Percentiles rank a stretch among this genome's conserved stretches.
Conservation (phyloP, 2,329 filamentous ascomycete genomes). For the Arthrocladium fulminans region DNA sequence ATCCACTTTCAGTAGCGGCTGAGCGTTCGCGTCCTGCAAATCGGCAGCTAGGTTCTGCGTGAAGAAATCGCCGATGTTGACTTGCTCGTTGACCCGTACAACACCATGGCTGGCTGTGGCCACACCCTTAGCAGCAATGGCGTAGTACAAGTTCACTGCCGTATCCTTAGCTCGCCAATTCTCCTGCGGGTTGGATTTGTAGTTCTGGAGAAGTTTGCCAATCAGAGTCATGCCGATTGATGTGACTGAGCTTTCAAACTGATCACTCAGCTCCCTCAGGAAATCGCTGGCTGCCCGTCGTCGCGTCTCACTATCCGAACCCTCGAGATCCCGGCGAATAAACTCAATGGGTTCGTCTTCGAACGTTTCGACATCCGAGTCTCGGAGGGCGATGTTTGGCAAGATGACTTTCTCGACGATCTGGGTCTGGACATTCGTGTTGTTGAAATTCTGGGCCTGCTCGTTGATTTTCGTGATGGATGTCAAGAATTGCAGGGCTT, state of each 20-base stretch:
- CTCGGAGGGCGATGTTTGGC: constrained; percentile 82
- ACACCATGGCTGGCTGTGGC: constrained; percentile 84
- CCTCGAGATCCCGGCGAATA: constrained; percentile 87
- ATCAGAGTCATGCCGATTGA: constrained; percentile 81
- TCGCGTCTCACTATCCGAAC: constrained; percentile 89
- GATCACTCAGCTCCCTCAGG: constrained; percentile 75
- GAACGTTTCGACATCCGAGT: constrained; percentile 90
- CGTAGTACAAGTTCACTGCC: constrained; percentile 91
- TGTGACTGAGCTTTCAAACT: constrained; percentile 78
- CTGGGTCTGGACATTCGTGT: constrained; percentile 66
- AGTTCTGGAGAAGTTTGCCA: constrained; percentile 68
- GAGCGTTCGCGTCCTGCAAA: constrained; percentile 60
- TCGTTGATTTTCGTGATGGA: constrained; percentile 69
- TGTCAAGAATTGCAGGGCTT: constrained; percentile 87
- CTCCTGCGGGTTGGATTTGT: constrained; percentile 54
- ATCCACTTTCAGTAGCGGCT: constrained; percentile 90
- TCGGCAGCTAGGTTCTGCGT: constrained; percentile 87
- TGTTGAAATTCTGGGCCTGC: constrained; percentile 80
- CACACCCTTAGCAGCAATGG: constrained; percentile 83
- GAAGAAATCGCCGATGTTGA: constrained; percentile 92
- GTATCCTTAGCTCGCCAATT: constrained; percentile 99
- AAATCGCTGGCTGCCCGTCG: constrained; percentile 92
- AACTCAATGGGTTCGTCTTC: constrained; percentile 99
- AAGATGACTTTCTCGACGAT: constrained; percentile 94
- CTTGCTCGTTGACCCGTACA: constrained; percentile 74